Conservation (phyloP, 768 basidiomycete species). For the Solioccasus polychromus region DNA sequence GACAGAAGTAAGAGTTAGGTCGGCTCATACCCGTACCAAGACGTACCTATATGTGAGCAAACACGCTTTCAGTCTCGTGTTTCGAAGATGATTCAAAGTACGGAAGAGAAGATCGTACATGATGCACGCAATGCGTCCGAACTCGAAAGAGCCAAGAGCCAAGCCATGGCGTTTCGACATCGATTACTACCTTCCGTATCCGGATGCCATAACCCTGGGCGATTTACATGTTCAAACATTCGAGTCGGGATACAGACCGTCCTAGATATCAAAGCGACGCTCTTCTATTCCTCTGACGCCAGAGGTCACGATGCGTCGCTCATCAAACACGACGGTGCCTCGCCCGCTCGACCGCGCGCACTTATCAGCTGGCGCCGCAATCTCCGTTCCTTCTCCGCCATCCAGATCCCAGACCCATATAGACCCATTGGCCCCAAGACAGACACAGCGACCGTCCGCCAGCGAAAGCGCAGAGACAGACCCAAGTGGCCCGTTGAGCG, state of each 20-base stretch:
- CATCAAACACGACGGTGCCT: constrained; percentile 67
- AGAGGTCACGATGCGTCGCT: constrained; percentile 62
- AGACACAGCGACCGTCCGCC: constrained; percentile 81
- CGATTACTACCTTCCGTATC: constrained; percentile 17
- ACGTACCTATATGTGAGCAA: neutral
- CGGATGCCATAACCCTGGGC: neutral
- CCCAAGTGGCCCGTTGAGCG: constrained; percentile 65
- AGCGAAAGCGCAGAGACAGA: constrained; percentile 66
- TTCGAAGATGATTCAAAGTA: constrained; percentile 1
- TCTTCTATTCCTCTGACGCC: constrained; percentile 32
- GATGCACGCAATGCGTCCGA: neutral
- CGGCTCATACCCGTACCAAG: constrained; percentile 1
- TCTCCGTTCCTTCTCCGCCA: constrained; percentile 39
- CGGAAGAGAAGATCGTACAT: neutral
- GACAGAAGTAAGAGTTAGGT: too few relatives aligned
- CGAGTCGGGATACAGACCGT: neutral
- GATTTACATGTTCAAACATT: neutral
- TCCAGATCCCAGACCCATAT: constrained; percentile 90
- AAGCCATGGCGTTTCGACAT: constrained; percentile 1
- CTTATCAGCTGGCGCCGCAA: constrained; percentile 33
- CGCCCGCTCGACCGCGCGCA: constrained; percentile 23
- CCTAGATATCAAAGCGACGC: constrained; percentile 34
- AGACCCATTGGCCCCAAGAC: constrained; percentile 65
- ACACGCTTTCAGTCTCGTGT: constrained; percentile 3
- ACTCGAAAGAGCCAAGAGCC: constrained; percentile 13